These are phyloP conservation scores for Ramalina intermedia DNA, from an alignment of 495 filamentous ascomycete species.

Conservation along the genomic window DNA sequence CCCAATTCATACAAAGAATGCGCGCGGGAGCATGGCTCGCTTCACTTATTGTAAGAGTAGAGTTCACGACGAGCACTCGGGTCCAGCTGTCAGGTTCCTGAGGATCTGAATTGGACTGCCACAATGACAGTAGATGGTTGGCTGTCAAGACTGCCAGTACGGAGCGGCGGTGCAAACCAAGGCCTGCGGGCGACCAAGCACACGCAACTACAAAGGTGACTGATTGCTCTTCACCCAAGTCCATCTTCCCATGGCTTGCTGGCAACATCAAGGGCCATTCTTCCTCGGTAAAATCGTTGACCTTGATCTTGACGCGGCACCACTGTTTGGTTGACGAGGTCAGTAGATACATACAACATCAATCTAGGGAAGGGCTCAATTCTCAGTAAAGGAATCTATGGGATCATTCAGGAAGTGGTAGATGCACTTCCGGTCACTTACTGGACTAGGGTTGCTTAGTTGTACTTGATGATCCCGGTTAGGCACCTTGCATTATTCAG, in stretches of 20 bases:
- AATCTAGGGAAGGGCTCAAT: no score
- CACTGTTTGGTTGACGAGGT: constrained; percentile 5
- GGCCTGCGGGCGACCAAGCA: constrained; percentile 47
- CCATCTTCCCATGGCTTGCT: constrained; percentile 34
- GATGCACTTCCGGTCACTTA: constrained; percentile 1
- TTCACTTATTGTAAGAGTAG: constrained; percentile 13
- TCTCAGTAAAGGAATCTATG: background rate
- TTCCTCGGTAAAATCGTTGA: constrained; percentile 36
- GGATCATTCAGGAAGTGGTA: constrained; percentile 6
- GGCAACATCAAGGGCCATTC: constrained; percentile 37
- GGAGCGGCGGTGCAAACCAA: constrained; percentile 41
- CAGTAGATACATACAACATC: no score
- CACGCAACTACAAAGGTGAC: constrained; percentile 34
- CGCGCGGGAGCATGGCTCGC: background rate
- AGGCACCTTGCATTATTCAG: no score
- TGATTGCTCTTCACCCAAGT: constrained; percentile 51
- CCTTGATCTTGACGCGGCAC: constrained; percentile 23
- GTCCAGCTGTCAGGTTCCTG: constrained; percentile 25
- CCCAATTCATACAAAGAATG: background rate
- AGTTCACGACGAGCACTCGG: constrained; percentile 30
- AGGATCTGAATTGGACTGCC: constrained; percentile 21
- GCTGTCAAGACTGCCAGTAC: constrained; percentile 46
- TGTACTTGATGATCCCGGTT: no score
- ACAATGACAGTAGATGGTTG: constrained; percentile 37
- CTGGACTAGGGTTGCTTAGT: no score